Evolutionary conservation across 1,139 yeast species (phyloP).

Genomic region (Yamadazyma spencermartinsiae): DNA sequence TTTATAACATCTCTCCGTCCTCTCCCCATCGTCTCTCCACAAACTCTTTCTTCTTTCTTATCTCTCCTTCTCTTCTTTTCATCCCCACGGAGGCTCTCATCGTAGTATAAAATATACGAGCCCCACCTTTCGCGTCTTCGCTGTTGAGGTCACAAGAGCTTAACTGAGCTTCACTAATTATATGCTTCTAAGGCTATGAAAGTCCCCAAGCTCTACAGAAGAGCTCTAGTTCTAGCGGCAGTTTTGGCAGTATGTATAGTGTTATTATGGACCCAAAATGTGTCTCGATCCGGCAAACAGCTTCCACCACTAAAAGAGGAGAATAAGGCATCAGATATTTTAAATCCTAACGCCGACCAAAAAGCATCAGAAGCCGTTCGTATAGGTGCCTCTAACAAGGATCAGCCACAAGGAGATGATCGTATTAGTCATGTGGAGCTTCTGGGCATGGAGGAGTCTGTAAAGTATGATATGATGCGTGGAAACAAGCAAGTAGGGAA

Average conservation of each 20-base stretch:
- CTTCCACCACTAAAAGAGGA: neutral
- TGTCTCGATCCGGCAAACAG: neutral
- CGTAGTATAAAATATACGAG: too few relatives aligned
- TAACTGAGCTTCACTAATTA: too few relatives aligned
- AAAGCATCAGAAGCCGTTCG: neutral
- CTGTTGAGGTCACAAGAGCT: too few relatives aligned
- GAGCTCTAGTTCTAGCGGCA: neutral
- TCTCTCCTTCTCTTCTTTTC: too few relatives aligned
- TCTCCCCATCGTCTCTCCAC: too few relatives aligned
- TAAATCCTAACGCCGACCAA: neutral
- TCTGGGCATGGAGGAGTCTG: neutral
- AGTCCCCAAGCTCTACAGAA: neutral
- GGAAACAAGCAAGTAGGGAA: constrained; percentile 6
- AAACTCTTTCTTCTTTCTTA: too few relatives aligned
- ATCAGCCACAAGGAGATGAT: neutral
- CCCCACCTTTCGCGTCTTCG: too few relatives aligned
- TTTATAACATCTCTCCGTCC: too few relatives aligned
- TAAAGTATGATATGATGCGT: constrained; percentile 1
- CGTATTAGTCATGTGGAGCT: neutral
- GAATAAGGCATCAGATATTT: neutral
- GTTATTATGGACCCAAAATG: neutral
- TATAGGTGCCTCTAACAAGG: too few relatives aligned
- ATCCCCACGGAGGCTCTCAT: too few relatives aligned
- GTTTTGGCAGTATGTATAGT: neutral
- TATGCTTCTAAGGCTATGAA: neutral